Conservation (phyloP, 106 monocot genomes). For the Cymbidium sinense region DNA sequence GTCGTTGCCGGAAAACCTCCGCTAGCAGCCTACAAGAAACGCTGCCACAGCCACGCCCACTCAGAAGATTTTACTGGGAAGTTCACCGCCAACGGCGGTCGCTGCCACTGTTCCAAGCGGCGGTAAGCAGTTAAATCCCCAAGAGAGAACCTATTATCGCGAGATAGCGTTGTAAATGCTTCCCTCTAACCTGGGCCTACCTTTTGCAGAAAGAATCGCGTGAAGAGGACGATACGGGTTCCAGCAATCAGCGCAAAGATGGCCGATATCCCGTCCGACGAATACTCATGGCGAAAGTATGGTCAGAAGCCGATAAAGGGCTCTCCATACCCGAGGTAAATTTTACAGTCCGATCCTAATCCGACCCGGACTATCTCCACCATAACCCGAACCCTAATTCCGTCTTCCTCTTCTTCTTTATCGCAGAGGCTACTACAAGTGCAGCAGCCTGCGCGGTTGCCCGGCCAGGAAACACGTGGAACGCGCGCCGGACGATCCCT, state of each 20-base stretch:
- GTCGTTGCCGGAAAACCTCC: constrained; percentile 47
- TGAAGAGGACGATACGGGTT: constrained; percentile 58
- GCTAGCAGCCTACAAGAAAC: constrained; percentile 42
- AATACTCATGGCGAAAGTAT: constrained; percentile 86
- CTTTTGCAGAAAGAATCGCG: constrained; percentile 38
- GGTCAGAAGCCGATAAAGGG: constrained; percentile 92
- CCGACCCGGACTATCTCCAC: background rate
- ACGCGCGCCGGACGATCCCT: constrained; percentile 49
- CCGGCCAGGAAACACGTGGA: constrained; percentile 81
- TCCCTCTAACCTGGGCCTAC: background rate
- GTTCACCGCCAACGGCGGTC: constrained; percentile 25
- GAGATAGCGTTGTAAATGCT: no score
- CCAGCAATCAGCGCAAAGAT: constrained; percentile 74
- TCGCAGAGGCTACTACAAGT: constrained; percentile 70
- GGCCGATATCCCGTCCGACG: constrained; percentile 70
- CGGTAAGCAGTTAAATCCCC: constrained; percentile 28
- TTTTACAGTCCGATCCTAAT: background rate
- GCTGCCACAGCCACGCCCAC: constrained; percentile 35
- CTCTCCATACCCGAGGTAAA: constrained; percentile 64
- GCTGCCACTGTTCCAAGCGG: constrained; percentile 86
- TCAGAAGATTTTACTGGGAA: constrained; percentile 26
- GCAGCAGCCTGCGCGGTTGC: constrained; percentile 60
- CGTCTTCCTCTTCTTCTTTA: background rate
- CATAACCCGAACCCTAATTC: background rate
- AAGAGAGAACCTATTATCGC: background rate